A percentile compares a stretch with the other conserved stretches of the same genome.
Conservation (phyloP, 306 rosid genomes). For the Neltuma alba region DNA sequence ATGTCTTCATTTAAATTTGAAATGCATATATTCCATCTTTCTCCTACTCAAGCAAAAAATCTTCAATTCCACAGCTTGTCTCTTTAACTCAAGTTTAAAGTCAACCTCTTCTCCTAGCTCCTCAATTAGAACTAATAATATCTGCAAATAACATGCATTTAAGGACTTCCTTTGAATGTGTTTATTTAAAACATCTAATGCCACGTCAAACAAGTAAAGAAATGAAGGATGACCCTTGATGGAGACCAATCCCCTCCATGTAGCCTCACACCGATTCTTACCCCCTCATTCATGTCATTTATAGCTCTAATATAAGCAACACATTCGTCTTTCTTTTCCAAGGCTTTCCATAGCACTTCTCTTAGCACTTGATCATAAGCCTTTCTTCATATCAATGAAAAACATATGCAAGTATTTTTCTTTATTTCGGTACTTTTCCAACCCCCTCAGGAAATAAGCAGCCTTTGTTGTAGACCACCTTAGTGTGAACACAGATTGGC, state of each 20-base stretch:
- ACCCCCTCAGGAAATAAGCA: no score
- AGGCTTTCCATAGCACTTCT: neutral
- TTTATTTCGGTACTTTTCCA: no score
- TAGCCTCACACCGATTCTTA: neutral
- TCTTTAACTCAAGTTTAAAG: neutral
- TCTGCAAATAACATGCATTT: neutral
- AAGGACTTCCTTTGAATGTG: neutral
- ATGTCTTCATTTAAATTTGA: no score
- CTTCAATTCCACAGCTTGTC: neutral
- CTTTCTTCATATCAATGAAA: neutral
- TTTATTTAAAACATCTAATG: neutral
- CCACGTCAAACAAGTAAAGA: neutral
- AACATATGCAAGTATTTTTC: neutral
- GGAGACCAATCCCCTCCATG: neutral
- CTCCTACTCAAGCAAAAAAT: neutral
- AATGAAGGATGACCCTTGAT: neutral
- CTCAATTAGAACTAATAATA: neutral
- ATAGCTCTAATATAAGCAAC: neutral
- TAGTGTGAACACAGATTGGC: neutral
- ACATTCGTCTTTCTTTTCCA: neutral
- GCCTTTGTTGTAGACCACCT: neutral
- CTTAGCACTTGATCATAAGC: neutral
- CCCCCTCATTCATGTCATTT: neutral
- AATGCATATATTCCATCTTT: neutral
- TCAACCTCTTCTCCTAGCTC: neutral